Evolutionary conservation across 2,329 filamentous ascomycete genomes (phyloP), one percentile per base, ranked within the genome.

Genomic region (Pseudogymnoascus sp.): DNA sequence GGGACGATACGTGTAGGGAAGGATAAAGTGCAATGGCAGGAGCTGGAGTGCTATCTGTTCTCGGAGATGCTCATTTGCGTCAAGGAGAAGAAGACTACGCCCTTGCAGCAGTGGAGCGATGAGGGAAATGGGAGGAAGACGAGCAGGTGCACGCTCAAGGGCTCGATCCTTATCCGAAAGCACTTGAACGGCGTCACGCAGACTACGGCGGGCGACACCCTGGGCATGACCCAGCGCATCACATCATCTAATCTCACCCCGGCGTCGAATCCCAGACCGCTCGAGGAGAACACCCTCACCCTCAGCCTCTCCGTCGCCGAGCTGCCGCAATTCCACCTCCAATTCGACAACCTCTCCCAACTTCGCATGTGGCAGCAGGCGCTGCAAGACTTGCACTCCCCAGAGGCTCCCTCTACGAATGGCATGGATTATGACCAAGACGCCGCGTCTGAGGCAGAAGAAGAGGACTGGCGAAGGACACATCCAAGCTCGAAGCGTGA

Each of bases 51-150:
- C 74, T 99, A 91, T 73, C 81, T 99, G 30, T 99, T 99, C 71
- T 90, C 89, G 4, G 94, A 99, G 76, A 99, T 99, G 94, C 88
- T 99, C 68, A 99, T 99, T 66, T 99, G 94, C 71, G 91, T 99
- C 64, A 99, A 97, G 75, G 94, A 97, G 76, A 97, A 97, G 82
- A 96, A 92, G 76, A 67, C 78, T 38, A 68, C 73, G 54, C 72
- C 69, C 64, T 79, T 81, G 38, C 81, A 84, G 59, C 84, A 89
- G 65, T 92, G 89, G 82, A 87, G 85, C 58, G 84, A 84, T 60
- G 77, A 76, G 16, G 77, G 78, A 4, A 71, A 78, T 1, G 81
- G 80, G 20, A 81, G 81, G 61, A 92, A 88, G 72, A 78, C 82
- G 8, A 85, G 85, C 2, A 85, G 90, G 65, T 97, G 89, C 78